Evolutionary conservation across 2,329 filamentous ascomycete species (phyloP).

Genomic region (Penicillium italicum): DNA sequence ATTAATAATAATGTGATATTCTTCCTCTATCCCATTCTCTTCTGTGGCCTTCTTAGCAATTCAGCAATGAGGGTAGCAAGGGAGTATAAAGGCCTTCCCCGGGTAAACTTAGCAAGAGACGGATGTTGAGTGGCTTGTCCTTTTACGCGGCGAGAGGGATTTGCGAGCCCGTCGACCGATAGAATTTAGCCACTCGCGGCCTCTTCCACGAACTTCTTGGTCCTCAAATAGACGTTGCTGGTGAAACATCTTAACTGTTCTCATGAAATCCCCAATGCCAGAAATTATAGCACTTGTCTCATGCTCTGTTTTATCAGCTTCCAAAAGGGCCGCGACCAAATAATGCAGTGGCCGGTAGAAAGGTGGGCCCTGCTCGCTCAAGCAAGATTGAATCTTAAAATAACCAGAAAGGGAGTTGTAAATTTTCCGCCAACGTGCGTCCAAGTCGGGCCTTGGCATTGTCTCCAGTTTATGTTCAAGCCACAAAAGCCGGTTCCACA

Average conservation of each 20-base stretch:
- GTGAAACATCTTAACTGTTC: neutral
- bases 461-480: neutral
- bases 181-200: neutral
- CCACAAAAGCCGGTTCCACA: conserved; percentile 3
- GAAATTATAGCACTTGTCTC: neutral
- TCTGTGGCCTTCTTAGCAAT: too few species aligned
- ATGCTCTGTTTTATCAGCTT: neutral
- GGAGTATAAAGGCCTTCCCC: too few species aligned
- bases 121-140: neutral
- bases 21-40: too few species aligned
- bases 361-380: neutral
- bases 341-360: conserved; percentile 3
- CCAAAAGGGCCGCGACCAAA: neutral
- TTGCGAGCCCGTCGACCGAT: neutral
- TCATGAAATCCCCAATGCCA: neutral
- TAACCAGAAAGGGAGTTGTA: neutral
- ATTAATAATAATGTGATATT: too few species aligned
- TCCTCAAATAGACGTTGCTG: neutral
- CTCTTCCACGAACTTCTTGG: neutral
- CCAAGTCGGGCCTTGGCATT: neutral
- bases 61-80: neutral
- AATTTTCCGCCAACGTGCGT: neutral
- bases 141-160: neutral
- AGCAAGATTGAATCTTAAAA: neutral
- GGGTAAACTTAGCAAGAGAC: neutral